phyloP scores from a whole-genome alignment of 306 rosid genomes.

The Abrus pulchellus region DNA sequence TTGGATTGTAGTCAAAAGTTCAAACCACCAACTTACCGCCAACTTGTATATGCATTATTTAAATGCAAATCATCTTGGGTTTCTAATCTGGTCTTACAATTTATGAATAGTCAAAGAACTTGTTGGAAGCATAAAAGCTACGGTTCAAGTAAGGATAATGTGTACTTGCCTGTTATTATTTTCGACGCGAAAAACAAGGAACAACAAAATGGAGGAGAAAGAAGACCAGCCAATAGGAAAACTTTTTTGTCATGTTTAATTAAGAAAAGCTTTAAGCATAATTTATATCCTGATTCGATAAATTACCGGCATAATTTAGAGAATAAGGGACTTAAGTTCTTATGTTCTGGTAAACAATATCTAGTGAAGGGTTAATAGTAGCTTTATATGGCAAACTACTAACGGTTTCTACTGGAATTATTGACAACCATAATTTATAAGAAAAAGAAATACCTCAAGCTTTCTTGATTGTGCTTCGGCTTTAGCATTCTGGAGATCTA shows the following conservation, averaged over 20 bases:
- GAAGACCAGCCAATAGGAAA: background rate
- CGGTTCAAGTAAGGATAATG: background rate
- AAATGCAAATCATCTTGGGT: background rate
- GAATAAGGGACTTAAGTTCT: background rate
- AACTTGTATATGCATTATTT: background rate
- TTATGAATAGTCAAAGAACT: background rate
- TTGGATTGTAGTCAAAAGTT: slow-evolving; percentile 37
- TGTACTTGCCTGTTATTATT: background rate
- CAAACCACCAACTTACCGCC: background rate
- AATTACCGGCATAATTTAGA: background rate
- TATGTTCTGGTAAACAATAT: background rate
- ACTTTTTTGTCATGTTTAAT: background rate
- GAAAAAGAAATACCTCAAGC: slow-evolving; percentile 80
- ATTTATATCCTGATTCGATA: background rate
- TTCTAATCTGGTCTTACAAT: background rate
- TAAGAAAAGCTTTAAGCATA: background rate
- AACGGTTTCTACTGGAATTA: background rate
- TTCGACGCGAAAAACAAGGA: background rate
- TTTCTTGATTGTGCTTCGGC: slow-evolving; percentile 97
- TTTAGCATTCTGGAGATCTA: slow-evolving; percentile 94
- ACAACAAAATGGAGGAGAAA: background rate
- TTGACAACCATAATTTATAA: slow-evolving; percentile 31
- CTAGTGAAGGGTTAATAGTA: background rate
- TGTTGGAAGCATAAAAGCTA: background rate
- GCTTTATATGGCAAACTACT: background rate